phyloP scores from a whole-genome alignment of 169 alveolate species.

The Plasmodium inui region DNA sequence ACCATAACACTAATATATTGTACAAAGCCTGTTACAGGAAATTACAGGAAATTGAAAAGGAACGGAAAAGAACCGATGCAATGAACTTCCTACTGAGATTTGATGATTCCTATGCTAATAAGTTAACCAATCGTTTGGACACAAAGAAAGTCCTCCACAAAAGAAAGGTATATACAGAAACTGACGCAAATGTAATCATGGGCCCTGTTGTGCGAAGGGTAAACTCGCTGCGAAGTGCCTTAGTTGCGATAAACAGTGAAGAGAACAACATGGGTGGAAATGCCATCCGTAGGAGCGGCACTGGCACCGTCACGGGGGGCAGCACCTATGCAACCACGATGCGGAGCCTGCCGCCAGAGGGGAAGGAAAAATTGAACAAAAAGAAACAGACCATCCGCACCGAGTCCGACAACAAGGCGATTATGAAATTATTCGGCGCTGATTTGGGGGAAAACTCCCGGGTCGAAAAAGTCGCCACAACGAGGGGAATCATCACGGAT shows the following conservation, averaged over 20 bases:
- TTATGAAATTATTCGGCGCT: neutral
- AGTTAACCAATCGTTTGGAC: neutral
- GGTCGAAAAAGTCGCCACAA: neutral
- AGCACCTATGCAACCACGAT: neutral
- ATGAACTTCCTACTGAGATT: neutral
- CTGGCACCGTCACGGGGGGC: neutral
- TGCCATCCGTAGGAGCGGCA: neutral
- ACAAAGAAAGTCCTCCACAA: neutral
- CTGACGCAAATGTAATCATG: neutral
- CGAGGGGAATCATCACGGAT: neutral
- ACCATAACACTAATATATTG: slow-evolving; percentile 27
- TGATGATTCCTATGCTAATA: neutral
- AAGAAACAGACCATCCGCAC: neutral
- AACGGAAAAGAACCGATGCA: neutral
- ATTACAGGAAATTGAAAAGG: neutral
- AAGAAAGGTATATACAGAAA: neutral
- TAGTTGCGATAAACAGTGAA: neutral
- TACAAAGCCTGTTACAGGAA: slow-evolving; percentile 40
- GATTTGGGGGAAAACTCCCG: neutral
- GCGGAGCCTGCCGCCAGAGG: neutral
- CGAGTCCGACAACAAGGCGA: neutral
- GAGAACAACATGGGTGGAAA: neutral
- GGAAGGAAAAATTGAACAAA: neutral
- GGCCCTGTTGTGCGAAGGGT: neutral
- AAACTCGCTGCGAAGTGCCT: neutral